A percentile compares a stretch with the other conserved stretches of the same genome.
Evolutionary conservation across 768 basidiomycete genomes (phyloP).

Genomic region (Mycena epipterygia): DNA sequence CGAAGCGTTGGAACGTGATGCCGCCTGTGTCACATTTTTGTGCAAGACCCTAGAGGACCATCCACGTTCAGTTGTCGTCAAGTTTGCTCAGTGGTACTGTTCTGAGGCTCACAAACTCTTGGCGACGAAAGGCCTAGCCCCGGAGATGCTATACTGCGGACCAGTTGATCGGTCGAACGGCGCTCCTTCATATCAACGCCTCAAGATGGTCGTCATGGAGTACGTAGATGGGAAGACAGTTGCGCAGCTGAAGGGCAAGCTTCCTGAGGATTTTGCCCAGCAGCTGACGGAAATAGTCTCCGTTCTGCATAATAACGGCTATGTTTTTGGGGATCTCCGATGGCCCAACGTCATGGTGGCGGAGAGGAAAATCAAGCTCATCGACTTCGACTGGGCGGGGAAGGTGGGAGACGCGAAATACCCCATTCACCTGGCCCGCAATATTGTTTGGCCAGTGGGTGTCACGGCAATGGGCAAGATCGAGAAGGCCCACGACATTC

Average conservation of each 20-base stretch:
- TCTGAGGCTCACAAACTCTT: conserved; percentile 48
- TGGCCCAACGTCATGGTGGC: conserved; percentile 48
- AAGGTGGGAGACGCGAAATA: conserved; percentile 9
- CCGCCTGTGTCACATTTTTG: conserved; percentile 41
- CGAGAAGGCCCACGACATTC: background rate
- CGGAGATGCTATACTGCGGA: conserved; percentile 46
- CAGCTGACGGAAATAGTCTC: conserved; percentile 39
- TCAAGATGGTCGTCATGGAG: conserved; percentile 58
- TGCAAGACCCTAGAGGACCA: conserved; percentile 25
- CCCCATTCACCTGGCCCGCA: conserved; percentile 9
- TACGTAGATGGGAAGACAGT: conserved; percentile 40
- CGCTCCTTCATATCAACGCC: conserved; percentile 12
- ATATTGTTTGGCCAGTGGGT: conserved; percentile 4
- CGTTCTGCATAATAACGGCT: conserved; percentile 45
- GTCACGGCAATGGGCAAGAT: conserved; percentile 7
- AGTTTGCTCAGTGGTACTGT: conserved; percentile 41
- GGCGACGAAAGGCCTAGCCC: conserved; percentile 45
- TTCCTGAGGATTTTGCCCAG: conserved; percentile 33
- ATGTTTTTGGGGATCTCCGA: conserved; percentile 51
- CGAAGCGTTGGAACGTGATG: conserved; percentile 33
- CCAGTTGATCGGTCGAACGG: conserved; percentile 16
- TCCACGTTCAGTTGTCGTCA: conserved; percentile 30
- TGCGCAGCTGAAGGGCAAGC: background rate
- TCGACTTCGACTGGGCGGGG: conserved; percentile 58
- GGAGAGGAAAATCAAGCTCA: conserved; percentile 41